Base-by-base conservation (phyloP, 1,284 basidiomycete species). In the Rhodotorula sp. region DNA sequence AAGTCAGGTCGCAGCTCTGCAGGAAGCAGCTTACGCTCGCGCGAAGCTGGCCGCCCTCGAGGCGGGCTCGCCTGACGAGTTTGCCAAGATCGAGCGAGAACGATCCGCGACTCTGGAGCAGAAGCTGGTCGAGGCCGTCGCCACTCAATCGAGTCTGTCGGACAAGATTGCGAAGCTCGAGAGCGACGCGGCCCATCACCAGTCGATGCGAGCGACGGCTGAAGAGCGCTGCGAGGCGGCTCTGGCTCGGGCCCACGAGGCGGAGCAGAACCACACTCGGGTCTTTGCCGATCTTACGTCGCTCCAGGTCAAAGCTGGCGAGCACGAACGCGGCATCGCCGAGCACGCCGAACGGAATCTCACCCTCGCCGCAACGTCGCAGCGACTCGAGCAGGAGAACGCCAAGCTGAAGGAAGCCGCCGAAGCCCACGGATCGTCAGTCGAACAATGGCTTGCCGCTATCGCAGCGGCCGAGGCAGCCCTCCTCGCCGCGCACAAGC, bases 11-110 rank as follows among this genome's bases (percentile, higher is more conserved):
- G 89, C 88, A 62, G 96, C 97, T 1, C 82, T 93, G 10, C 93
- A 99, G 81, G 97, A 99, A 81, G 92, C 96, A 3, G 92, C 95
- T 2, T 99, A 92, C 83, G 97, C 94, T 81, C 92, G 96, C 61
- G 92, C 95, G 62, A 98, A 98, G 83, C 84, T 97, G 18, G 86
- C 89, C 6, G 93, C 96, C 0, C 83, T 93, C 70, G 97, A 99
- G 80, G 84, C 87, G 1, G 86, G 87, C 64, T 87, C 88, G 26
- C 57, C 61, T 1, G 6, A 29, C 56, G 93, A 97, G 57, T 79
- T 88, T 3, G 84, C 85, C 46, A 87, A 89, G 46, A 80, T 97
- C 15, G 95, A 97, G 76, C 87, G 89, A 14, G 91, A 94, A 67
- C 91, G 93, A 58, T 85, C 90, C 31, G 80, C 84, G 21, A 90